A percentile compares a stretch with the other conserved stretches of the same genome.
These are phyloP conservation scores for Chlorella sp. DNA, from an alignment of 139 green algal genomes.

Conservation along the genomic window DNA sequence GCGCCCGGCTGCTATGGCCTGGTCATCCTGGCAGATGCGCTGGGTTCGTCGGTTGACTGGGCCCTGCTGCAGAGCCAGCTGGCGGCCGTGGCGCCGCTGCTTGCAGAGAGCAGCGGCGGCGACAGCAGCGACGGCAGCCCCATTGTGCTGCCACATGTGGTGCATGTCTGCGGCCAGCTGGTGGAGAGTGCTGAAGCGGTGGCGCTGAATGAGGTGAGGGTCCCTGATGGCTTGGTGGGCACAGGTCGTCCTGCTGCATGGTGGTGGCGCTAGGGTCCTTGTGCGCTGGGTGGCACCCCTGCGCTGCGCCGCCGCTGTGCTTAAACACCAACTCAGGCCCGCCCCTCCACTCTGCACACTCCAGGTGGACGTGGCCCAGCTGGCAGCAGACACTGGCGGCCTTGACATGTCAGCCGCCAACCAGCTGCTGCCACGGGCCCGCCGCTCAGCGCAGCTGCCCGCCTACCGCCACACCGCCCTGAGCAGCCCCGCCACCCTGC, in stretches of 20 bases:
- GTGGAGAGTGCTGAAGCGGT: conserved; percentile 5
- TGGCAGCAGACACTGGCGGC: not conserved
- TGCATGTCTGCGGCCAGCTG: not conserved
- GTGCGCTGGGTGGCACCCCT: not conserved
- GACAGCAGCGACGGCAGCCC: too few relatives aligned
- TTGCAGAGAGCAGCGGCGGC: not conserved
- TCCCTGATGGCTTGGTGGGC: not conserved
- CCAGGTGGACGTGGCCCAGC: not conserved
- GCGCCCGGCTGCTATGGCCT: not conserved
- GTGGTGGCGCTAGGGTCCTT: not conserved
- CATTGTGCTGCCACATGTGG: not conserved
- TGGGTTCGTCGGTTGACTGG: conserved; percentile 18
- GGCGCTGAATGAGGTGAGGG: conserved; percentile 7
- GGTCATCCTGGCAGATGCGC: not conserved
- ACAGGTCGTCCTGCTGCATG: not conserved
- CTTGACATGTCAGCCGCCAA: not conserved
- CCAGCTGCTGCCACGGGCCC: not conserved
- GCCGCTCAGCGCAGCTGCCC: not conserved
- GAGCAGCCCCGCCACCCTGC: not conserved
- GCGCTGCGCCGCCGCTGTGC: too few relatives aligned
- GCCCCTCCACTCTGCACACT: not conserved
- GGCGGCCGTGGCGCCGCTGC: not conserved
- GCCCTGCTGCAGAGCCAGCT: conserved; percentile 1
- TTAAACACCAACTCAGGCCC: too few relatives aligned
- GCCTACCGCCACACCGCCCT: not conserved